Percentiles rank a stretch among this genome's conserved stretches.
phyloP scores from a whole-genome alignment of 2,329 filamentous ascomycete species.

The Metarhizium humberi region DNA sequence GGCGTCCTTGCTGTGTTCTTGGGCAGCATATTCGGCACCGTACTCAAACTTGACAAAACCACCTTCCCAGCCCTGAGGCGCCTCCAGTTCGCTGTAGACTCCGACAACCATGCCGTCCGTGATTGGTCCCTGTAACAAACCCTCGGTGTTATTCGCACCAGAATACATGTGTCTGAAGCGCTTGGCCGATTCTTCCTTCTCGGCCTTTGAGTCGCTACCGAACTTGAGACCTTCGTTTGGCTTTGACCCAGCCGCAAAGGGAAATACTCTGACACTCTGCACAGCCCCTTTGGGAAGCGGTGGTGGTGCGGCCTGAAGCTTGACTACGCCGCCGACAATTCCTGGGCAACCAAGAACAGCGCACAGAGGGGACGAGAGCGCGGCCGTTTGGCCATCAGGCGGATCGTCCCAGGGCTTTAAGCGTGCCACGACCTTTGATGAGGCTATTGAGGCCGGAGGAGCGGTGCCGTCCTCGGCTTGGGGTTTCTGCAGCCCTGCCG shows the following conservation, averaged over 20 bases:
- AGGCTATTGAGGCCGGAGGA: conserved; percentile 31
- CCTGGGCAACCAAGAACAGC: conserved; percentile 60
- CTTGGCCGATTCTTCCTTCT: conserved; percentile 67
- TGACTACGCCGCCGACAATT: conserved; percentile 77
- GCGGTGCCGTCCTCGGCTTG: conserved; percentile 58
- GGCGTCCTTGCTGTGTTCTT: conserved; percentile 36
- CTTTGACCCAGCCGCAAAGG: conserved; percentile 57
- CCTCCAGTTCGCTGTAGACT: conserved; percentile 42
- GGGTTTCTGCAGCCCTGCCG: conserved; percentile 65
- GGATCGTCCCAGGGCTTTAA: conserved; percentile 76
- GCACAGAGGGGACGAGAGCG: conserved; percentile 71
- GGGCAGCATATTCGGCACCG: conserved; percentile 19
- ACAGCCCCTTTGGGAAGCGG: conserved; percentile 59
- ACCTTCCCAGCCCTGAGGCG: conserved; percentile 63
- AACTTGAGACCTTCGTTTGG: conserved; percentile 65
- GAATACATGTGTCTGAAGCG: conserved; percentile 65
- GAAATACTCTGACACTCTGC: conserved; percentile 65
- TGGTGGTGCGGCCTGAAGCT: conserved; percentile 71
- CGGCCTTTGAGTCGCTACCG: conserved; percentile 76
- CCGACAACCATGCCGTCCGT: conserved; percentile 80
- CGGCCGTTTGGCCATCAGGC: conserved; percentile 70
- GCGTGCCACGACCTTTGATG: conserved; percentile 62
- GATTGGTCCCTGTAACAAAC: conserved; percentile 71
- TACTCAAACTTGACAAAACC: conserved; percentile 71
- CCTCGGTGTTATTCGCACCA: conserved; percentile 40